Conservation (phyloP, 1,284 basidiomycete genomes). For the Jaminaea rosea region DNA sequence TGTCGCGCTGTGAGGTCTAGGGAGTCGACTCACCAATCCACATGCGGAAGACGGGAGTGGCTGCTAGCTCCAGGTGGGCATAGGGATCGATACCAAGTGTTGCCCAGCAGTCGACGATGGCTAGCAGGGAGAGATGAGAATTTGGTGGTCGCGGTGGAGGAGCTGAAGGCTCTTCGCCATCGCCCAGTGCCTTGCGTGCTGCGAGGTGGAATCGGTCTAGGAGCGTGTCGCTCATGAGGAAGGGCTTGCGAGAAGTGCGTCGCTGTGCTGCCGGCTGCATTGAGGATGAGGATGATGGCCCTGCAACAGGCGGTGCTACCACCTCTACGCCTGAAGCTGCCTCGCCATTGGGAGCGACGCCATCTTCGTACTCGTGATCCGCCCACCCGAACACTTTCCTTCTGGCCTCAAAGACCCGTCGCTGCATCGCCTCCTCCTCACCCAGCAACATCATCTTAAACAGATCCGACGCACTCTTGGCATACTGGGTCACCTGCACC, state of each 20-base stretch:
- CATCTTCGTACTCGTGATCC: slow-evolving; percentile 26
- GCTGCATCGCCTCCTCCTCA: slow-evolving; percentile 53
- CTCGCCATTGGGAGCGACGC: slow-evolving; percentile 5
- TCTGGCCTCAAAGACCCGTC: slow-evolving; percentile 67
- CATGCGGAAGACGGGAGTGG: slow-evolving; percentile 88
- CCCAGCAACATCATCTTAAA: slow-evolving; percentile 94
- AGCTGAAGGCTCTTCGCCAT: neutral
- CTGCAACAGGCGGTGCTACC: neutral
- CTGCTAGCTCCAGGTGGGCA: slow-evolving; percentile 81
- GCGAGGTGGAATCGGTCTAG: slow-evolving; percentile 82
- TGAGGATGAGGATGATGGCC: neutral
- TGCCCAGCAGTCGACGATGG: slow-evolving; percentile 98
- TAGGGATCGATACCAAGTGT: slow-evolving; percentile 78
- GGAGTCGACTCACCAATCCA: no score
- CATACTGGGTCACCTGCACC: slow-evolving; percentile 76
- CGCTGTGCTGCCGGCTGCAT: neutral
- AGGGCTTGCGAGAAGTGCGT: slow-evolving; percentile 53
- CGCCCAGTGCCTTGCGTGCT: slow-evolving; percentile 46
- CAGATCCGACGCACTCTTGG: slow-evolving; percentile 72
- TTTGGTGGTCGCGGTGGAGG: slow-evolving; percentile 54
- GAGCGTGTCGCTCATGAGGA: slow-evolving; percentile 75
- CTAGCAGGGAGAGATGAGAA: slow-evolving; percentile 87
- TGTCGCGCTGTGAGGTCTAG: no score
- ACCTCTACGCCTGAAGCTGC: slow-evolving; percentile 13
- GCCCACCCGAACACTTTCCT: slow-evolving; percentile 65